These are phyloP conservation scores for Castanea mollissima DNA, from an alignment of 306 rosid genomes.

Conservation along the genomic window DNA sequence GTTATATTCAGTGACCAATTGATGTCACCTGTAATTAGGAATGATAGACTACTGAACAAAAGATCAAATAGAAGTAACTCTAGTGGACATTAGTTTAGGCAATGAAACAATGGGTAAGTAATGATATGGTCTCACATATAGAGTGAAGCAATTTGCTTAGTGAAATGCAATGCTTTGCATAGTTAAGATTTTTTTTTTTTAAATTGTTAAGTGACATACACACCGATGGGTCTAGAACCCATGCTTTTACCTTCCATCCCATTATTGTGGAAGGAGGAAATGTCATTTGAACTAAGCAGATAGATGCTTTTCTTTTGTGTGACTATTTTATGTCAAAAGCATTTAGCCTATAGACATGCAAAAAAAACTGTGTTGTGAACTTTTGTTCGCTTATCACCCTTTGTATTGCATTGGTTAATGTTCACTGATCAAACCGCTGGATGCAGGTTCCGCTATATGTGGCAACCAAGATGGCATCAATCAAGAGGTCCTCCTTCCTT, in stretches of 20 bases:
- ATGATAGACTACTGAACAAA: not conserved
- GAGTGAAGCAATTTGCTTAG: not conserved
- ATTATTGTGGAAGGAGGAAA: no score
- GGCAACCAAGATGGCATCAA: constrained; percentile 99
- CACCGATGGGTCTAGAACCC: no score
- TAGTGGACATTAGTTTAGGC: not conserved
- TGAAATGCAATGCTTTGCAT: not conserved
- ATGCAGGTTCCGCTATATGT: constrained; percentile 87
- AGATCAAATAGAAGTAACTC: not conserved
- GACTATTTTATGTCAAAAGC: no score
- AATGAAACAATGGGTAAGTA: not conserved
- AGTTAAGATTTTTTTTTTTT: no score
- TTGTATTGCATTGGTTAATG: constrained; percentile 1
- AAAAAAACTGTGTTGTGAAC: not conserved
- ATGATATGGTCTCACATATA: not conserved
- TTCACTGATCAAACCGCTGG: constrained; percentile 19
- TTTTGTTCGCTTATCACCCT: not conserved
- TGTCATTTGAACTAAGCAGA: no score
- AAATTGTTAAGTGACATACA: no score
- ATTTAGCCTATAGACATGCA: not conserved
- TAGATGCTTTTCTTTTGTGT: no score
- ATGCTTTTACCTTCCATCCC: no score
- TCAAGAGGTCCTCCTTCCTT: constrained; percentile 78
- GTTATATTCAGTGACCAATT: not conserved
- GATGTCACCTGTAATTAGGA: not conserved